Percentiles rank a stretch among this genome's conserved stretches.
These are phyloP conservation scores for Wolfiporia cocos DNA, from an alignment of 1,284 basidiomycete species.

Conservation along the genomic window DNA sequence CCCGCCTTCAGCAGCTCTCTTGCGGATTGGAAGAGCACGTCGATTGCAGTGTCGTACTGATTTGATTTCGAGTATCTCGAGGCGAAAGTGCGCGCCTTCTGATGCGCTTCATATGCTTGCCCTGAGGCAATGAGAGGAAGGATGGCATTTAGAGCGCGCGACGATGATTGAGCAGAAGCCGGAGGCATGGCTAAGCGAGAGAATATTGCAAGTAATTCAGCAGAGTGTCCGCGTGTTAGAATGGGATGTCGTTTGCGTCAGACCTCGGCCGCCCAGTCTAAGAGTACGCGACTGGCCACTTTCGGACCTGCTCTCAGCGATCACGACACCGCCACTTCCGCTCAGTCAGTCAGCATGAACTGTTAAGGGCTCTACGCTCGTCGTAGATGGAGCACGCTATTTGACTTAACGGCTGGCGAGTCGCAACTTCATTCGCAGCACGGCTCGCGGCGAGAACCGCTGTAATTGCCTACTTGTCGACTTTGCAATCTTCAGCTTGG, in stretches of 20 bases:
- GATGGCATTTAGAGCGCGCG: conserved; percentile 69
- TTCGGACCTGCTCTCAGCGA: too few species aligned
- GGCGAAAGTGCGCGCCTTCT: conserved; percentile 91
- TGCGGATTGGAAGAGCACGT: conserved; percentile 83
- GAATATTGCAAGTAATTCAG: background rate
- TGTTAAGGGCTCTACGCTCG: too few species aligned
- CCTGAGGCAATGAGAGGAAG: conserved; percentile 65
- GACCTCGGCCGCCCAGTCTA: too few species aligned
- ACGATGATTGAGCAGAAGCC: conserved; percentile 35
- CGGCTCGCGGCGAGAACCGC: too few species aligned
- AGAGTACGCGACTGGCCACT: too few species aligned
- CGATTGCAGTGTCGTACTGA: conserved; percentile 78
- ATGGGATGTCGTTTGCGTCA: background rate
- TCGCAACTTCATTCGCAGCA: too few species aligned
- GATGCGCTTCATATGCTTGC: conserved; percentile 86
- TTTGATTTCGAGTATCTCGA: conserved; percentile 77
- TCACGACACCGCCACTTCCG: too few species aligned
- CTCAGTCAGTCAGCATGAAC: too few species aligned
- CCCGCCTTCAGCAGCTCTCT: conserved; percentile 81
- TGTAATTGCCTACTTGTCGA: too few species aligned
- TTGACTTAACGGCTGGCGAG: too few species aligned
- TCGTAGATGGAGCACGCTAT: too few species aligned
- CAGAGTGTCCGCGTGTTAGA: background rate
- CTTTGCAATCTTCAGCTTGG: too few species aligned
- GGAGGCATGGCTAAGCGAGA: conserved; percentile 14